These are phyloP conservation scores for Penicillium soppii DNA, from an alignment of 495 filamentous ascomycete species.

Conservation along the genomic window DNA sequence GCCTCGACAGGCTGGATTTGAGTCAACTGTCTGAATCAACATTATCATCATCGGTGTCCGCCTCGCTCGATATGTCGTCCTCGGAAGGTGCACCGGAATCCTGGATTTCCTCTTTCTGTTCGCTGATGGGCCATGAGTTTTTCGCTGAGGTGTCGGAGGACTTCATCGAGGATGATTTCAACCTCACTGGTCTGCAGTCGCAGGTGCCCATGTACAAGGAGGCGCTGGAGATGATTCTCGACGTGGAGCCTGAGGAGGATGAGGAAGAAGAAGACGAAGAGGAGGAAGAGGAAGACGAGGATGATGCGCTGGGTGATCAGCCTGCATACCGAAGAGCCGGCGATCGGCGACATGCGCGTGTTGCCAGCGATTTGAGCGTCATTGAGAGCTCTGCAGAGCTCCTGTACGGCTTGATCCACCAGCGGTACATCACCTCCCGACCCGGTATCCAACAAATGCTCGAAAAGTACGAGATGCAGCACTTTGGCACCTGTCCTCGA, in stretches of 20 bases:
- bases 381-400: conserved; percentile 97
- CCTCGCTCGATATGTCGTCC: conserved; percentile 58
- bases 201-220: conserved; percentile 99
- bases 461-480: conserved; percentile 94
- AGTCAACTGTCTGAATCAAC: conserved; percentile 52
- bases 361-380: conserved; percentile 86
- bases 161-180: conserved; percentile 99
- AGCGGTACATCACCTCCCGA: conserved; percentile 96
- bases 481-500: conserved; percentile 91
- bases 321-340: conserved; percentile 57
- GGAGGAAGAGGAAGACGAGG: conserved; percentile 79
- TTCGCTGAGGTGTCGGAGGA: conserved; percentile 98
- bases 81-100: conserved; percentile 86
- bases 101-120: conserved; percentile 97
- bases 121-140: conserved; percentile 93
- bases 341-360: conserved; percentile 78
- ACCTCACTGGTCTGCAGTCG: conserved; percentile 89
- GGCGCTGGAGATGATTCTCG: conserved; percentile 94
- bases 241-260: conserved; percentile 93
- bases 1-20: conserved; percentile 52
- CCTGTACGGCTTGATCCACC: conserved; percentile 96
- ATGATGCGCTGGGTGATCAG: conserved; percentile 67
- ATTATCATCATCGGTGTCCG: conserved; percentile 46
- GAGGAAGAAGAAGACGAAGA: conserved; percentile 76
- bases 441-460: conserved; percentile 98